A percentile compares a stretch with the other conserved stretches of the same genome.
phyloP scores from a whole-genome alignment of 2,329 filamentous ascomycete genomes.

The Cercospora brassicicola region DNA sequence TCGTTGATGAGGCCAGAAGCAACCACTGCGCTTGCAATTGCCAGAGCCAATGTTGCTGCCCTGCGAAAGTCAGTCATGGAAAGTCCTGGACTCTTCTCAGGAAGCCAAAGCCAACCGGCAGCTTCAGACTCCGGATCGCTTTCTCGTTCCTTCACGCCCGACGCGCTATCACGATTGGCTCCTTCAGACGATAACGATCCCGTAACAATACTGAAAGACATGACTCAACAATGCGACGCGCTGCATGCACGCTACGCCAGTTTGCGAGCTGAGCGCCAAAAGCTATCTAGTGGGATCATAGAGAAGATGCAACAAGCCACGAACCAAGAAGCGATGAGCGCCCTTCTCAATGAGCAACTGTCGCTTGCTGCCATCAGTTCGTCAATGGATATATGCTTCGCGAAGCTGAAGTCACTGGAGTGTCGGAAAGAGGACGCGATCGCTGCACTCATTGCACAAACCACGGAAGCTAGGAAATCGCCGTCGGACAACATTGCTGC shows the following conservation, averaged over 20 bases:
- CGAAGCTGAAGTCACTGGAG: constrained; percentile 37
- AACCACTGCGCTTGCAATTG: constrained; percentile 22
- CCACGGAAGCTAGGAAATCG: constrained; percentile 17
- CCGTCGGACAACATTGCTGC: constrained; percentile 23
- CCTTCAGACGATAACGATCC: constrained; percentile 16
- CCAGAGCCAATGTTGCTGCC: constrained; percentile 28
- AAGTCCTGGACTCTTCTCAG: background rate
- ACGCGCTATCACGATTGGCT: constrained; percentile 10
- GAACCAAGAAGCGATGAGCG: constrained; percentile 32
- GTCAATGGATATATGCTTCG: constrained; percentile 40
- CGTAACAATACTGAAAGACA: constrained; percentile 18
- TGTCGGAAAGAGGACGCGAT: constrained; percentile 36
- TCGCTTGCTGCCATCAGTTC: constrained; percentile 34
- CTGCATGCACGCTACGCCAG: constrained; percentile 33
- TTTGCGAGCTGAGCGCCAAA: constrained; percentile 35
- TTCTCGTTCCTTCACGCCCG: constrained; percentile 14
- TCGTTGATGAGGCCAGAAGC: background rate
- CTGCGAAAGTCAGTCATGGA: constrained; percentile 13
- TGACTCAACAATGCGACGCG: constrained; percentile 33
- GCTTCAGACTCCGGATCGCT: constrained; percentile 13
- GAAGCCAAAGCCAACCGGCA: constrained; percentile 7
- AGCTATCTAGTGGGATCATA: constrained; percentile 31
- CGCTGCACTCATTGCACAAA: constrained; percentile 24
- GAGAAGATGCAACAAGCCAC: constrained; percentile 25
- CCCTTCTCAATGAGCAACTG: constrained; percentile 36